Conservation (phyloP, 257 asterid genomes). For the Cinchona pubescens region DNA sequence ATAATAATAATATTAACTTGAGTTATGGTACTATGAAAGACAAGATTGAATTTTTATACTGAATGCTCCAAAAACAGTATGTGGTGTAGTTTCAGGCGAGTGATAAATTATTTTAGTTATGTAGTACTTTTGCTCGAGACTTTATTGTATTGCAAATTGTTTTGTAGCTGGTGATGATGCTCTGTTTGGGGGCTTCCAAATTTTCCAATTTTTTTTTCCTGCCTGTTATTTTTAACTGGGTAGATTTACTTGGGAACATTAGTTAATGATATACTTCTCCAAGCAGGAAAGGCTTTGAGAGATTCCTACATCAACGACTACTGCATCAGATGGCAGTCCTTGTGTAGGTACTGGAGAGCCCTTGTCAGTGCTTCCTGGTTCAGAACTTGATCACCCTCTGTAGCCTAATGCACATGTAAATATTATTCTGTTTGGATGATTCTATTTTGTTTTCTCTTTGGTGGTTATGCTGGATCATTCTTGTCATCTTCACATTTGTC, state of each 20-base stretch:
- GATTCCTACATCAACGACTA: slow-evolving; percentile 72
- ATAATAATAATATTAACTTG: too few relatives aligned
- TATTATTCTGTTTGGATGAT: slow-evolving; percentile 16
- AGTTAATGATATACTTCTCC: slow-evolving; percentile 8
- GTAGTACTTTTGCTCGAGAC: neutral
- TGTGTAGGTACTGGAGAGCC: slow-evolving; percentile 62
- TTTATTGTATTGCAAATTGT: neutral
- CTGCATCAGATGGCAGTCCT: slow-evolving; percentile 59
- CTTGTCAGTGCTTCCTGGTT: slow-evolving; percentile 73
- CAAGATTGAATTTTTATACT: neutral
- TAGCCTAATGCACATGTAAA: slow-evolving; percentile 77
- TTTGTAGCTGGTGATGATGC: too few relatives aligned
- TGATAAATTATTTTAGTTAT: neutral
- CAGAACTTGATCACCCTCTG: slow-evolving; percentile 61
- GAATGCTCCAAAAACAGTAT: too few relatives aligned
- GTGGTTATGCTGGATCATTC: slow-evolving; percentile 13
- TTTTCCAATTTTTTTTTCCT: too few relatives aligned
- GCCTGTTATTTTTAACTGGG: neutral
- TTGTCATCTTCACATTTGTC: slow-evolving; percentile 16
- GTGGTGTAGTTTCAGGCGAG: neutral
- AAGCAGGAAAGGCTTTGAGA: slow-evolving; percentile 86
- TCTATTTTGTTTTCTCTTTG: too few relatives aligned
- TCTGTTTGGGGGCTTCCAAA: neutral
- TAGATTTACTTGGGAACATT: neutral
- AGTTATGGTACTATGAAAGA: too few relatives aligned